A percentile compares a stretch with the other conserved stretches of the same genome.
phyloP scores from a whole-genome alignment of 2,329 filamentous ascomycete species.

The Aschersonia sp. region DNA sequence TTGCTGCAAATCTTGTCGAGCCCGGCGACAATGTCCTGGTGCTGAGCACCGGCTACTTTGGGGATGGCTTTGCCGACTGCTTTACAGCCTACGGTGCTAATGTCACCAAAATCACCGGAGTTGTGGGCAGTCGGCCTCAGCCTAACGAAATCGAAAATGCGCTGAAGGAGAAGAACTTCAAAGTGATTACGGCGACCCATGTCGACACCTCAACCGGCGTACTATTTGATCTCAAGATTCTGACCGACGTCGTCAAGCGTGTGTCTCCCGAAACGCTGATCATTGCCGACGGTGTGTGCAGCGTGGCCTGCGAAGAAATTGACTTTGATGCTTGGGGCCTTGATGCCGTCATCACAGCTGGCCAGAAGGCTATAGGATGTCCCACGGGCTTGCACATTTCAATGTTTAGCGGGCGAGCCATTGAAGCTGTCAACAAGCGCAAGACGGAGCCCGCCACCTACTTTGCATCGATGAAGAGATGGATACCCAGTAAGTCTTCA shows the following conservation, averaged over 20 bases:
- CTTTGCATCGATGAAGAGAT: slow-evolving; percentile 95
- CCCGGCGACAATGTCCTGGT: slow-evolving; percentile 82
- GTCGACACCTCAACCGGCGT: slow-evolving; percentile 97
- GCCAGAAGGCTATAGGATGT: slow-evolving; percentile 93
- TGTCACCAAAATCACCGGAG: slow-evolving; percentile 77
- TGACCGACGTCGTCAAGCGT: slow-evolving; percentile 69
- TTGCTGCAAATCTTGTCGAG: slow-evolving; percentile 86
- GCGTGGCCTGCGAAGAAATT: slow-evolving; percentile 90
- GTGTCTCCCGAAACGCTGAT: slow-evolving; percentile 87
- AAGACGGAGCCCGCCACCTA: slow-evolving; percentile 76
- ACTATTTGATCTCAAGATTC: slow-evolving; percentile 72
- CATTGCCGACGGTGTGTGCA: slow-evolving; percentile 93
- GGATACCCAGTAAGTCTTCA: slow-evolving; percentile 61
- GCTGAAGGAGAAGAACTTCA: slow-evolving; percentile 82
- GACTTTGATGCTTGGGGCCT: slow-evolving; percentile 90
- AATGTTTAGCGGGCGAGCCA: slow-evolving; percentile 81
- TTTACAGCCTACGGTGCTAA: slow-evolving; percentile 82
- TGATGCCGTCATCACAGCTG: slow-evolving; percentile 85
- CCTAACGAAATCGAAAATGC: slow-evolving; percentile 80
- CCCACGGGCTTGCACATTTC: slow-evolving; percentile 89
- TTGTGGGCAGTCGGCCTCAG: slow-evolving; percentile 78
- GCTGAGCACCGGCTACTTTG: slow-evolving; percentile 94
- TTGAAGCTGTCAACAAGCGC: slow-evolving; percentile 64
- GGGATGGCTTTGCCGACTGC: slow-evolving; percentile 86
- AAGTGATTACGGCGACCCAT: slow-evolving; percentile 87